A percentile compares a stretch with the other conserved stretches of the same genome.
phyloP scores from a whole-genome alignment of 176 grass and related monocot genomes.

The Hsuehochloa calcarea region DNA sequence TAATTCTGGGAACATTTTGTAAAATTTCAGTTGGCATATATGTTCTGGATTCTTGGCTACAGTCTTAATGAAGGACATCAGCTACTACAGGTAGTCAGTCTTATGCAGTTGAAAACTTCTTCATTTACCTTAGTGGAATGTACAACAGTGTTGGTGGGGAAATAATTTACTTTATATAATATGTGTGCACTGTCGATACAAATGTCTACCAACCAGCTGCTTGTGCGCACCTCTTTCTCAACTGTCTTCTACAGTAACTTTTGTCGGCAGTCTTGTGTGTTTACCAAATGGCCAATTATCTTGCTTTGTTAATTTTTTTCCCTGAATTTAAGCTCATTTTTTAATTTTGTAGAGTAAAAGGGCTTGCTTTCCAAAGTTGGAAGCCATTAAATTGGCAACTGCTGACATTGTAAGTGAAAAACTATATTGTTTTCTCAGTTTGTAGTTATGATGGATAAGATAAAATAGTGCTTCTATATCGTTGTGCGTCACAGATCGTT shows the following conservation, averaged over 20 bases:
- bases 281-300: constrained; percentile 11
- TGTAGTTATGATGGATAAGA: constrained; percentile 26
- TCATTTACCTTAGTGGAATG: background rate
- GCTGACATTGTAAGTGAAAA: constrained; percentile 80
- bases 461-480: background rate
- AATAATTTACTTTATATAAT: background rate
- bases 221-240: constrained; percentile 4
- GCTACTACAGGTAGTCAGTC: constrained; percentile 67
- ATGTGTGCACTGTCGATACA: background rate
- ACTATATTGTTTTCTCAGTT: background rate
- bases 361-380: constrained; percentile 81
- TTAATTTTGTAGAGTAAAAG: constrained; percentile 69
- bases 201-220: background rate
- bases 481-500: background rate
- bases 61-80: constrained; percentile 55
- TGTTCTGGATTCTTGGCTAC: constrained; percentile 74
- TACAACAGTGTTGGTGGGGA: background rate
- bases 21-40: constrained; percentile 57
- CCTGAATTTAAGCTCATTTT: constrained; percentile 10
- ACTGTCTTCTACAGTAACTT: background rate
- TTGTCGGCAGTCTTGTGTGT: background rate
- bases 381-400: constrained; percentile 85
- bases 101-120: background rate
- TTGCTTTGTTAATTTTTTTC: background rate
- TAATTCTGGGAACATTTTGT: background rate